These are phyloP conservation scores for Dendrothele bispora DNA, from an alignment of 768 basidiomycete genomes.

Conservation along the genomic window DNA sequence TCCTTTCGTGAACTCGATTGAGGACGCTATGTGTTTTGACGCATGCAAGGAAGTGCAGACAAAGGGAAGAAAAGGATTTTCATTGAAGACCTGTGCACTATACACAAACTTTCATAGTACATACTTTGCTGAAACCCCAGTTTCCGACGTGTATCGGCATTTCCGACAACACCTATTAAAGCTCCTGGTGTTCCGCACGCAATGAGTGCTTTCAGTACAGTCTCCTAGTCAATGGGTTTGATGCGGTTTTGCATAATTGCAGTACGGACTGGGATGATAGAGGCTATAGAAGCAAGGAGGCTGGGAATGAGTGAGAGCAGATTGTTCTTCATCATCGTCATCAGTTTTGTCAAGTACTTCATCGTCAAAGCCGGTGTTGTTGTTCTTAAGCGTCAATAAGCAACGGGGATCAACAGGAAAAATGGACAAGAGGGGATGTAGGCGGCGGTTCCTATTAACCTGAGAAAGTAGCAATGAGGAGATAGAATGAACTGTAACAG, in stretches of 20 bases:
- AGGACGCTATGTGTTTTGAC: conserved; percentile 16
- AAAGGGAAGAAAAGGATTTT: background rate
- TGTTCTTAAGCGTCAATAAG: no score
- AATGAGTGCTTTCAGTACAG: conserved; percentile 54
- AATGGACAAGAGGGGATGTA: no score
- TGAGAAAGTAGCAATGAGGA: no score
- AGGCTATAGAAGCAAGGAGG: conserved; percentile 53
- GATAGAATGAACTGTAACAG: no score
- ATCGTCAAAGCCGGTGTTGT: conserved; percentile 2
- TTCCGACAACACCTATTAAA: no score
- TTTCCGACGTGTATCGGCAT: no score
- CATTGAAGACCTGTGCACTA: background rate
- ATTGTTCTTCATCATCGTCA: conserved; percentile 20
- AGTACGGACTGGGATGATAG: conserved; percentile 53
- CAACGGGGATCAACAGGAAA: no score
- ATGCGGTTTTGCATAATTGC: conserved; percentile 67
- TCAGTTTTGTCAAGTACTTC: conserved; percentile 21
- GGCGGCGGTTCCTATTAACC: no score
- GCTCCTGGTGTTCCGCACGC: conserved; percentile 28
- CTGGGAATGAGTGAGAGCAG: conserved; percentile 41
- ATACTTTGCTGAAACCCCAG: conserved; percentile 26
- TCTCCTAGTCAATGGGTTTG: conserved; percentile 61
- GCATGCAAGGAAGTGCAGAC: no score
- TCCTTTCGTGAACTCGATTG: conserved; percentile 23
- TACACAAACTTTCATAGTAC: conserved; percentile 9